Conservation (phyloP, 1,139 yeast genomes). For the Pichia sp. region DNA sequence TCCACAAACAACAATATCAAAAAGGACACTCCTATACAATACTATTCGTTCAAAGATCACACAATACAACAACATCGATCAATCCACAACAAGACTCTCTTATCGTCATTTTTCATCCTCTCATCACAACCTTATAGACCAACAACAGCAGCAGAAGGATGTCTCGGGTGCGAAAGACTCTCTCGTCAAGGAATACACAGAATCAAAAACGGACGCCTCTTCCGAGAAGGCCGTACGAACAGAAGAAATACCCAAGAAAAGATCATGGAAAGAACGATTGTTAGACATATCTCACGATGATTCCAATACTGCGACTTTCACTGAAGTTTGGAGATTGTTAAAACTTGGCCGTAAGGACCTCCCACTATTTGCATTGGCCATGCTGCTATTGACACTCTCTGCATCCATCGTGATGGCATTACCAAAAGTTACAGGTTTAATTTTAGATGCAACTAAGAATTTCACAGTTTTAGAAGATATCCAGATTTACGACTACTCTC, state of each 20-base stretch:
- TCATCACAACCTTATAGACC: neutral
- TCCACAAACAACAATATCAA: no score
- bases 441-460: slow-evolving; percentile 57
- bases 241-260: slow-evolving; percentile 2
- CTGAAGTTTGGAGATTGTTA: slow-evolving; percentile 50
- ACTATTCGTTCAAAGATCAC: neutral
- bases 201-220: neutral
- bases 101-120: slow-evolving; percentile 1
- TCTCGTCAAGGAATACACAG: neutral
- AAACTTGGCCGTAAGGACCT: slow-evolving; percentile 50
- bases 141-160: neutral
- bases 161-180: neutral
- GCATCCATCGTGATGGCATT: slow-evolving; percentile 69
- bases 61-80: no score
- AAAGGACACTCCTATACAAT: no score
- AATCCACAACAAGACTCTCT: no score
- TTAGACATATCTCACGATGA: slow-evolving; percentile 32
- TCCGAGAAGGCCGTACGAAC: slow-evolving; percentile 4
- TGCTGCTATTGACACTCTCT: slow-evolving; percentile 56
- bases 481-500: slow-evolving; percentile 44
- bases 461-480: slow-evolving; percentile 35
- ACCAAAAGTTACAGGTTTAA: slow-evolving; percentile 82
- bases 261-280: slow-evolving; percentile 29
- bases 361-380: slow-evolving; percentile 53
- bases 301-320: slow-evolving; percentile 37